Base-by-base conservation (phyloP, 495 filamentous ascomycete genomes). In the Penicillium steckii region DNA sequence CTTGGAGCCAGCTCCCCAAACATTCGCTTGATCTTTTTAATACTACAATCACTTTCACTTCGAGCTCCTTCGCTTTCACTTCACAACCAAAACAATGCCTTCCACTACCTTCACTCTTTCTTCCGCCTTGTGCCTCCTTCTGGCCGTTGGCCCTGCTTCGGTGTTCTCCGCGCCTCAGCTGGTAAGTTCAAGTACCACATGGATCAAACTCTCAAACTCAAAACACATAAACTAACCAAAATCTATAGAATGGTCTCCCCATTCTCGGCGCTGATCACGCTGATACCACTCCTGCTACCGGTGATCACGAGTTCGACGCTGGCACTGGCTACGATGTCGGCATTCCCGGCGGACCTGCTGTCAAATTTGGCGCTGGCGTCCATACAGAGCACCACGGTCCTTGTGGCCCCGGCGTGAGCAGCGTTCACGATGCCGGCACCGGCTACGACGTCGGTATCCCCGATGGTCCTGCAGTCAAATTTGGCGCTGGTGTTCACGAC, bases 101-200 rank as follows among this genome's bases (percentile, higher is more conserved):
- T 60, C 64, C 52, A 59, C 52, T 46, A 56, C 61, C 47, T 70
- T 72, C 52, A 66, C 44, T 35, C 40, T 67, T 54, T 66, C 68
- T 5, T 55, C 71, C 46, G 59, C 70, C 38, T 48, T 76, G 55
- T 69, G 65, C 55, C 64, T 74, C 4, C 19, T 71, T 42, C 63
- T 76, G 18, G 56, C 70, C 41, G 50, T 65, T 29, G 65, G 63
- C 26, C 70, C 71, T 24, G 56, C 61, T 9, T 51, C 65, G 6
- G 63, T 72, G 22, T 57, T 76, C 15, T 60, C 73, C 12, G 63
- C 61, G 15, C 73, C 63, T 17, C 57, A 64, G 47, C 33, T 59
- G 43, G 60, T 62, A 45, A 59, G 60, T 53, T 3, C 0, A 33
- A 33, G 46, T 26, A 44, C 27, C 53, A 53, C 56, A 58, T 52